A percentile compares a stretch with the other conserved stretches of the same genome.
Conservation (phyloP, 1,284 basidiomycete species). For the Amylostereum areolatum region DNA sequence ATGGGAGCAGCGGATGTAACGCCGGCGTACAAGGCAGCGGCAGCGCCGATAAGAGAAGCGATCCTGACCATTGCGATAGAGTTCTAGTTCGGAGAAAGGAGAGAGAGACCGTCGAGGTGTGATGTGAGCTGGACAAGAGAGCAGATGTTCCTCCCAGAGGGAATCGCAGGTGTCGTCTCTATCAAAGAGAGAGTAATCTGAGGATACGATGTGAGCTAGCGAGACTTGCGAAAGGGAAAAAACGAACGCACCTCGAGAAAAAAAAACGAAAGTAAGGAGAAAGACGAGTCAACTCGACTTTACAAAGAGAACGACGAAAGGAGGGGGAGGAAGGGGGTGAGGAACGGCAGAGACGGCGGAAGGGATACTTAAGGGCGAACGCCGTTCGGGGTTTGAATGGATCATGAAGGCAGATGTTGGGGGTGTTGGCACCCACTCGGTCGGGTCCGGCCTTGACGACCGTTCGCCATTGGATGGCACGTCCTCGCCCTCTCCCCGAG, state of each 20-base stretch:
- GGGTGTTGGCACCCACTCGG: too few relatives aligned
- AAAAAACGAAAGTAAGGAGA: slow-evolving; percentile 43
- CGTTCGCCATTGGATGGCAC: too few relatives aligned
- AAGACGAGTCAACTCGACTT: slow-evolving; percentile 64
- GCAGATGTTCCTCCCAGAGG: slow-evolving; percentile 44
- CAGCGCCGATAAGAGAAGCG: slow-evolving; percentile 40
- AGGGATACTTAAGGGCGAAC: too few relatives aligned
- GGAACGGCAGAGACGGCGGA: too few relatives aligned
- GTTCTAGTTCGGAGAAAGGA: slow-evolving; percentile 20
- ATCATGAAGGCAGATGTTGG: too few relatives aligned
- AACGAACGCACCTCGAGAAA: slow-evolving; percentile 36
- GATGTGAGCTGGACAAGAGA: slow-evolving; percentile 39
- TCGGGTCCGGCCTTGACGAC: too few relatives aligned
- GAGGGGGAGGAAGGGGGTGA: slow-evolving; percentile 11
- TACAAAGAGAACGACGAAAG: slow-evolving; percentile 30
- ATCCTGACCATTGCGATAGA: slow-evolving; percentile 44
- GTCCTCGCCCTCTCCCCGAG: too few relatives aligned
- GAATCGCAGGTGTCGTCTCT: slow-evolving; percentile 50
- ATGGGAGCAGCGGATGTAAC: slow-evolving; percentile 43
- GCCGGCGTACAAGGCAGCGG: slow-evolving; percentile 45
- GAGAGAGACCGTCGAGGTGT: slow-evolving; percentile 42
- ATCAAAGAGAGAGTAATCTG: slow-evolving; percentile 66
- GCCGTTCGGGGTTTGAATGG: too few relatives aligned
- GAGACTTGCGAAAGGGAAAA: neutral
- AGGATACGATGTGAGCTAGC: slow-evolving; percentile 9